These are phyloP conservation scores for Malus asiatica DNA, from an alignment of 306 rosid genomes.

Conservation along the genomic window DNA sequence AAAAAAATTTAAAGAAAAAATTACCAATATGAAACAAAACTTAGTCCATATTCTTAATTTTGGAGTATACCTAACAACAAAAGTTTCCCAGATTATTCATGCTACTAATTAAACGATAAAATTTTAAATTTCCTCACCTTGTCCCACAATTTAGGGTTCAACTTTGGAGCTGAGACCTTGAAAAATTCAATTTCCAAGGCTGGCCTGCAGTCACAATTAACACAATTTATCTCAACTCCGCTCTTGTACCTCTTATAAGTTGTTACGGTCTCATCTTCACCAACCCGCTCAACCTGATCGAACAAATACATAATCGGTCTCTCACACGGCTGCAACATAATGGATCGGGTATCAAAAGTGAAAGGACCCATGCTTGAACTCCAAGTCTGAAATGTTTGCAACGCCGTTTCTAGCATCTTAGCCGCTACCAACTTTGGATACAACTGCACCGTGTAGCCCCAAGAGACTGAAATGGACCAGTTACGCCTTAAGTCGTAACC, in stretches of 20 bases:
- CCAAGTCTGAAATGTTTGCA: slow-evolving; percentile 50
- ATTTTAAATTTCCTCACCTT: slow-evolving; percentile 27
- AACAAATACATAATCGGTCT: slow-evolving; percentile 29
- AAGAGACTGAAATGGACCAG: slow-evolving; percentile 64
- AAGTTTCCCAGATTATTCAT: too few species aligned
- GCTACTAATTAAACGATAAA: too few species aligned
- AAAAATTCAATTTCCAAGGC: slow-evolving; percentile 26
- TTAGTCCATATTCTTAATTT: too few species aligned
- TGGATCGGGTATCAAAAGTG: slow-evolving; percentile 43
- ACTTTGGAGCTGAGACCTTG: slow-evolving; percentile 33
- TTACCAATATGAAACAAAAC: too few species aligned
- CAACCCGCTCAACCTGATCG: slow-evolving; percentile 22
- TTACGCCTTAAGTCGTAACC: slow-evolving; percentile 52
- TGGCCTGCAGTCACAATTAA: neutral
- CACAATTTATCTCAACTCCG: slow-evolving; percentile 13
- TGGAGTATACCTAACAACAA: too few species aligned
- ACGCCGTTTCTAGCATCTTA: slow-evolving; percentile 35
- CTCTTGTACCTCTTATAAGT: slow-evolving; percentile 12
- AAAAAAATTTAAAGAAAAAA: too few species aligned
- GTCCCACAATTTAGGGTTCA: slow-evolving; percentile 35
- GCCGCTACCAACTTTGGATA: slow-evolving; percentile 38
- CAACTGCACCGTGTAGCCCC: slow-evolving; percentile 67
- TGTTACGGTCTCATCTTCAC: slow-evolving; percentile 15
- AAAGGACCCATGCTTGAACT: slow-evolving; percentile 32
- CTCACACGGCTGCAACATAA: slow-evolving; percentile 23